Evolutionary conservation across 1,139 yeast species (phyloP).

Genomic region (Hansenula sp.): DNA sequence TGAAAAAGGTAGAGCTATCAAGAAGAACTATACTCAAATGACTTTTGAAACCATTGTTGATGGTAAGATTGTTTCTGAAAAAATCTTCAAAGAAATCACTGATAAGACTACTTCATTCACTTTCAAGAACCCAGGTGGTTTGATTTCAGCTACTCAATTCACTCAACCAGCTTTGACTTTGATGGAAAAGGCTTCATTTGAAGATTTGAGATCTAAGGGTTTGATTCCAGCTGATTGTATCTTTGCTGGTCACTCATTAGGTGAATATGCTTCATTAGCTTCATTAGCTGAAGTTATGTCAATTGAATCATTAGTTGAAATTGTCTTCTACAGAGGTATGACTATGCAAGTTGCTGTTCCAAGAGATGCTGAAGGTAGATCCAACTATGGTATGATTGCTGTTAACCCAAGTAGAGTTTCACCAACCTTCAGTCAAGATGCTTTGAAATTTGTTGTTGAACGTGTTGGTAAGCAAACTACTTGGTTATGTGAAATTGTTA

Average conservation of each 20-base stretch:
- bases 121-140: constrained; percentile 90
- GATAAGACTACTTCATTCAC: constrained; percentile 80
- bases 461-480: constrained; percentile 77
- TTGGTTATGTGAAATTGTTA: constrained; percentile 97
- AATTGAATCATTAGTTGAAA: constrained; percentile 94
- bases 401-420: constrained; percentile 94
- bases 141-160: constrained; percentile 95
- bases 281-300: constrained; percentile 99
- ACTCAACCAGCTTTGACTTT: constrained; percentile 98
- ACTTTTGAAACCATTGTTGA: constrained; percentile 92
- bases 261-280: constrained; percentile 97
- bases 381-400: constrained; percentile 99
- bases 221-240: constrained; percentile 89
- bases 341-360: constrained; percentile 99
- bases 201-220: constrained; percentile 95
- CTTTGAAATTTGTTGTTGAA: constrained; percentile 90
- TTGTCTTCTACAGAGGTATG: constrained; percentile 99
- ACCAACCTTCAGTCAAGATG: constrained; percentile 86
- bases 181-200: constrained; percentile 99
- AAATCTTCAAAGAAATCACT: constrained; percentile 89
- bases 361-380: constrained; percentile 90
- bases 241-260: constrained; percentile 99
- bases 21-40: constrained; percentile 94
- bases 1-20: constrained; percentile 90
- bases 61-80: constrained; percentile 84